Conservation (phyloP, 2,329 filamentous ascomycete genomes). For the Didymella pinodella region DNA sequence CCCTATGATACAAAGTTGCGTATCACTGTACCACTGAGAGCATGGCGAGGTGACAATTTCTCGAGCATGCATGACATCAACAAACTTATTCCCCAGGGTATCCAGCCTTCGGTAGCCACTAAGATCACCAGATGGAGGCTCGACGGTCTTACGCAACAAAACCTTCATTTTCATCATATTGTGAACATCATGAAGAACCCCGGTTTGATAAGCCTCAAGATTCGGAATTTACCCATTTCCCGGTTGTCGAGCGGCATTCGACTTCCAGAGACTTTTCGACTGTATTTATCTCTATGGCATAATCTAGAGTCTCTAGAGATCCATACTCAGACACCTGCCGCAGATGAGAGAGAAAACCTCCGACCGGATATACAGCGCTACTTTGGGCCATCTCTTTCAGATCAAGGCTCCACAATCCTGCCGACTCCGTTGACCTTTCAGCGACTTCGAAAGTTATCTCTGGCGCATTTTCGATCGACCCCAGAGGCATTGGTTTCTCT, state of each 20-base stretch:
- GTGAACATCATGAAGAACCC: neutral
- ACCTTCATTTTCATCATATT: neutral
- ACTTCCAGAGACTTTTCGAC: neutral
- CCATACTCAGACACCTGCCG: neutral
- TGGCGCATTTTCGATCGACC: constrained; percentile 16
- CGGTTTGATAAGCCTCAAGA: neutral
- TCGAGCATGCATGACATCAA: neutral
- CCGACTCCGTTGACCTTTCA: constrained; percentile 4
- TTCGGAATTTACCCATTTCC: neutral
- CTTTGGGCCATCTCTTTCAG: neutral
- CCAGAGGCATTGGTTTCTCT: constrained; percentile 11
- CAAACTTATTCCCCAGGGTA: neutral
- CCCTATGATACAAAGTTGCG: neutral
- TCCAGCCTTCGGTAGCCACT: neutral
- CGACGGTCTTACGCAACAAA: neutral
- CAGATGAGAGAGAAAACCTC: neutral
- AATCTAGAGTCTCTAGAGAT: constrained; percentile 20
- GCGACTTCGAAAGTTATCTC: constrained; percentile 19
- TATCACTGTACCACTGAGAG: constrained; percentile 1
- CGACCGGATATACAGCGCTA: neutral
- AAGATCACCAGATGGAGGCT: neutral
- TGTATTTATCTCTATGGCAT: neutral
- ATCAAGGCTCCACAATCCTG: neutral
- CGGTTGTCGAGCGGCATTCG: neutral
- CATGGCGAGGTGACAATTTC: constrained; percentile 9